phyloP scores from a whole-genome alignment of 2,329 filamentous ascomycete species.

The Penicillium paneum region DNA sequence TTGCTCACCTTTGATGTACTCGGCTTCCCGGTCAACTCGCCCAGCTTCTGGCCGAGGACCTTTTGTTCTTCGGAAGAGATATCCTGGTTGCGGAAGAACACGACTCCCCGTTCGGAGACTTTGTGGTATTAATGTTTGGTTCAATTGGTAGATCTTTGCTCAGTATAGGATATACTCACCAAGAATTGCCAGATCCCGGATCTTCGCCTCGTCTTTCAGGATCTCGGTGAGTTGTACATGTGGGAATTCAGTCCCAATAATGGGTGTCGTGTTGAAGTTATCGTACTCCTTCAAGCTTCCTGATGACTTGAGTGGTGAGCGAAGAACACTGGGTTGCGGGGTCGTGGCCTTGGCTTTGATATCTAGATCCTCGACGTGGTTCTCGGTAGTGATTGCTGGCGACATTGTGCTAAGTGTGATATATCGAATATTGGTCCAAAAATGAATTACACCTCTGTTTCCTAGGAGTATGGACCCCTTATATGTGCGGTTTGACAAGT shows the following conservation, averaged over 20 bases:
- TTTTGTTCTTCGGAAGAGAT: background rate
- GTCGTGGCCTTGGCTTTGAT: background rate
- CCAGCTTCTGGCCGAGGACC: background rate
- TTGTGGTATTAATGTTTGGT: background rate
- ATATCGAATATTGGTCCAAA: background rate
- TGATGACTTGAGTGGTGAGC: background rate
- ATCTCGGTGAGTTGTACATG: background rate
- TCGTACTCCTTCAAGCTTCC: background rate
- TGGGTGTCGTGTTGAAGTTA: background rate
- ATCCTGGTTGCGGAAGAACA: background rate
- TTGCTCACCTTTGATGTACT: background rate
- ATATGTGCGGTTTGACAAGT: background rate
- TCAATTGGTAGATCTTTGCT: background rate
- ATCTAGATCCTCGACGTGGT: background rate
- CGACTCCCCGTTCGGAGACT: background rate
- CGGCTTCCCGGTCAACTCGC: background rate
- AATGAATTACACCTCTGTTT: background rate
- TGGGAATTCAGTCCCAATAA: background rate
- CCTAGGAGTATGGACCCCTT: background rate
- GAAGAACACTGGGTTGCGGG: background rate
- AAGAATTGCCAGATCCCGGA: background rate
- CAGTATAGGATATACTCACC: background rate
- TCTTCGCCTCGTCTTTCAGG: background rate
- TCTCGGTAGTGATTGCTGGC: background rate
- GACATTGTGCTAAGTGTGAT: background rate